A percentile compares a stretch with the other conserved stretches of the same genome.
Evolutionary conservation across 2,329 filamentous ascomycete genomes (phyloP).

Genomic region (Celoporthe dispersa): DNA sequence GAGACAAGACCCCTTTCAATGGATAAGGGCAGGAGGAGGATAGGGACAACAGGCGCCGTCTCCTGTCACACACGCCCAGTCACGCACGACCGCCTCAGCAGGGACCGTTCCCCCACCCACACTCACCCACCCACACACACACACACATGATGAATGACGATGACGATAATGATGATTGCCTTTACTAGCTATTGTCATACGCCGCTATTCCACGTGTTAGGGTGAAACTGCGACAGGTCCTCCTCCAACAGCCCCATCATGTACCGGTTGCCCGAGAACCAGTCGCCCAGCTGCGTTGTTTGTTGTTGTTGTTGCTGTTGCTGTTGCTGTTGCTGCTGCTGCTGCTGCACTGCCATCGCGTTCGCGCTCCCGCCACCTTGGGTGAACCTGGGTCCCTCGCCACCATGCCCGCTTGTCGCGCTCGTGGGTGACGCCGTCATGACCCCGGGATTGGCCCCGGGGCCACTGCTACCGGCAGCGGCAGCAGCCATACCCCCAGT

Average conservation of each 20-base stretch:
- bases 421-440: slow-evolving; percentile 14
- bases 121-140: neutral
- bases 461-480: slow-evolving; percentile 15
- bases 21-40: neutral
- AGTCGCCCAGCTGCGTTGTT: slow-evolving; percentile 60
- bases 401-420: slow-evolving; percentile 15
- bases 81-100: neutral
- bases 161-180: neutral
- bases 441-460: slow-evolving; percentile 17
- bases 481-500: neutral
- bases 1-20: neutral
- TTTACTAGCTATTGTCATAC: slow-evolving; percentile 20
- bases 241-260: slow-evolving; percentile 69
- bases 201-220: slow-evolving; percentile 36
- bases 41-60: too few relatives aligned
- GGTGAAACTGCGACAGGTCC: slow-evolving; percentile 53
- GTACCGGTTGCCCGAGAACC: slow-evolving; percentile 69
- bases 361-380: slow-evolving; percentile 8
- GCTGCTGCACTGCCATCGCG: slow-evolving; percentile 26
- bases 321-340: neutral
- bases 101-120: too few relatives aligned
- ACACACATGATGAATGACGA: too few relatives aligned
- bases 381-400: slow-evolving; percentile 21
- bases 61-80: too few relatives aligned
- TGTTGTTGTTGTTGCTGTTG: slow-evolving; percentile 27